Percentiles rank a stretch among this genome's conserved stretches.
Evolutionary conservation across 2,329 filamentous ascomycete species (phyloP).

Genomic region (Claviceps africana): DNA sequence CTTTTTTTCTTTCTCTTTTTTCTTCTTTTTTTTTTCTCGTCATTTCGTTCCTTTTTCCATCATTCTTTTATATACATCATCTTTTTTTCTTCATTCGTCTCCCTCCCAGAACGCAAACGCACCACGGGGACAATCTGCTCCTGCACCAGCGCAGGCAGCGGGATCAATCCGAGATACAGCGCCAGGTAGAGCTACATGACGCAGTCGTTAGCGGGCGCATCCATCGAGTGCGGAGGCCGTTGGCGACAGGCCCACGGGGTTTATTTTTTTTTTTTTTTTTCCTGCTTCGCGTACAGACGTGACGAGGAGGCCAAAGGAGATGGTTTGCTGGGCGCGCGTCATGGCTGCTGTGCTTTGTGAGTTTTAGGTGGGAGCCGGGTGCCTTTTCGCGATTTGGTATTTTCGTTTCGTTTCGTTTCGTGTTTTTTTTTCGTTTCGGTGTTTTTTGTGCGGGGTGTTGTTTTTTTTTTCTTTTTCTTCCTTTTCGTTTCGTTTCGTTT

Average conservation of each 20-base stretch:
- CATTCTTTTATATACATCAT: not conserved
- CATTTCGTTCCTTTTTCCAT: too few relatives aligned
- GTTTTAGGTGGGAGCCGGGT: too few relatives aligned
- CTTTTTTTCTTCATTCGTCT: not conserved
- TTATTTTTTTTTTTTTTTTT: too few relatives aligned
- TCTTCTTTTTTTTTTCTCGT: too few relatives aligned
- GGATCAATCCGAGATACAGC: conserved; percentile 70
- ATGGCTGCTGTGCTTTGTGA: conserved; percentile 44
- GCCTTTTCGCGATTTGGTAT: not conserved
- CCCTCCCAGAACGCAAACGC: conserved; percentile 25
- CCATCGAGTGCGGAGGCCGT: too few relatives aligned
- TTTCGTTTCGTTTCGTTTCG: not conserved
- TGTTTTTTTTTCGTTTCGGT: not conserved
- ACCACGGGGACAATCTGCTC: conserved; percentile 79
- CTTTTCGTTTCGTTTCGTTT: too few relatives aligned
- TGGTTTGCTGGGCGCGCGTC: conserved; percentile 88
- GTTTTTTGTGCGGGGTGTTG: not conserved
- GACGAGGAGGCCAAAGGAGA: conserved; percentile 75
- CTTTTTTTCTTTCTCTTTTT: not conserved
- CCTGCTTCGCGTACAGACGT: conserved; percentile 84
- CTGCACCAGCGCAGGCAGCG: conserved; percentile 64
- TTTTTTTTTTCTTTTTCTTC: not conserved
- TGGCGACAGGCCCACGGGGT: too few relatives aligned
- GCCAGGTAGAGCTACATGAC: conserved; percentile 71
- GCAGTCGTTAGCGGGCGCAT: too few relatives aligned